These are phyloP conservation scores for Spencermartinsiella ligniputridi DNA, from an alignment of 1,139 yeast species.

Conservation along the genomic window DNA sequence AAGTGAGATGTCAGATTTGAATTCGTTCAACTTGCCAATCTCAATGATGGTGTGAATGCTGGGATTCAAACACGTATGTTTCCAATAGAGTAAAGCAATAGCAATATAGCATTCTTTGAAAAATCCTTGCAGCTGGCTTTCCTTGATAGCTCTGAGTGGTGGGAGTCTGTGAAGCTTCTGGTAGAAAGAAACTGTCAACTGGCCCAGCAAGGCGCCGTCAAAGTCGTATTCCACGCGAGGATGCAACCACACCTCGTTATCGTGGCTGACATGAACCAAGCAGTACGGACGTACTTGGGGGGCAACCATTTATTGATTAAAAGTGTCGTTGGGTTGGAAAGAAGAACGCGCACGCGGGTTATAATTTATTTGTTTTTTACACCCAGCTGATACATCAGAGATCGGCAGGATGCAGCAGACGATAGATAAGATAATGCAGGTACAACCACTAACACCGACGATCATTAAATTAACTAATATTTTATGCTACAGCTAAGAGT, in stretches of 20 bases:
- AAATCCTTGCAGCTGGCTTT: not conserved
- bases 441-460: no score
- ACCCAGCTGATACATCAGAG: no score
- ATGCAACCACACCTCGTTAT: not conserved
- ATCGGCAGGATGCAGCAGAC: no score
- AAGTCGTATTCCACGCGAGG: not conserved
- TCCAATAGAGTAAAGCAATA: conserved; percentile 2
- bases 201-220: not conserved
- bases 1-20: not conserved
- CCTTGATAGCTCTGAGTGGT: not conserved
- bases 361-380: no score
- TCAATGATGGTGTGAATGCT: not conserved
- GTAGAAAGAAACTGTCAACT: not conserved
- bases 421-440: no score
- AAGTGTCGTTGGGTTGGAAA: no score
- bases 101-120: not conserved
- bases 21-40: not conserved
- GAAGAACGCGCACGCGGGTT: no score
- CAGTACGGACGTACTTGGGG: not conserved
- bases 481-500: not conserved
- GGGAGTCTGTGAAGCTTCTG: not conserved
- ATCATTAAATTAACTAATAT: no score
- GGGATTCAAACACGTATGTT: not conserved
- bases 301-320: no score
- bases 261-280: not conserved